Evolutionary conservation across 352 stramenopile species (phyloP).

Genomic region (Pythium vanterpoolii): DNA sequence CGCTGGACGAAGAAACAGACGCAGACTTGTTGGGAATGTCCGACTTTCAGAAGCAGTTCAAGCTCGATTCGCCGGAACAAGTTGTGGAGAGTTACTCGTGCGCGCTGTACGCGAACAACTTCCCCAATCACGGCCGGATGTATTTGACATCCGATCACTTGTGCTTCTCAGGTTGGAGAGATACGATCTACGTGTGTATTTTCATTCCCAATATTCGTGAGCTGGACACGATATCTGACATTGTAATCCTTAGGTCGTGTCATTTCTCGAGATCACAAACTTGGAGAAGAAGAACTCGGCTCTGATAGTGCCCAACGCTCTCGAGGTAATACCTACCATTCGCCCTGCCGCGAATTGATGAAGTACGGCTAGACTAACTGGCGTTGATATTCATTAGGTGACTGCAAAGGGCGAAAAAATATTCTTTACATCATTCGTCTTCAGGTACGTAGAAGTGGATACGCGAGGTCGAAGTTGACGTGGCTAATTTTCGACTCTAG

Average conservation of each 20-base stretch:
- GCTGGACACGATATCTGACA: not conserved
- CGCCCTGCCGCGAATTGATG: not conserved
- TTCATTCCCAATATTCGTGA: too few species aligned
- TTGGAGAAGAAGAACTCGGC: constrained; percentile 87
- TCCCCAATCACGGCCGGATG: constrained; percentile 75
- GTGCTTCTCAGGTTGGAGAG: constrained; percentile 81
- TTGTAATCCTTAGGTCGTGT: constrained; percentile 42
- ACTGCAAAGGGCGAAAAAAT: constrained; percentile 62
- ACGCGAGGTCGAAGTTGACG: not conserved
- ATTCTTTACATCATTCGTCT: constrained; percentile 85
- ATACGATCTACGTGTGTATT: constrained; percentile 68
- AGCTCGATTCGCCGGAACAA: constrained; percentile 68
- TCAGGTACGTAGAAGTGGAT: constrained; percentile 35
- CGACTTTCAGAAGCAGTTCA: constrained; percentile 84
- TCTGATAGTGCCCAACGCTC: constrained; percentile 81
- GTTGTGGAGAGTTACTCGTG: constrained; percentile 85
- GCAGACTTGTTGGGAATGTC: constrained; percentile 48
- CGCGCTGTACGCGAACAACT: constrained; percentile 75
- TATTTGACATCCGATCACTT: constrained; percentile 75
- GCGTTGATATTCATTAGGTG: constrained; percentile 30
- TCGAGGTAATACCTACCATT: constrained; percentile 47
- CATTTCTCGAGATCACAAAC: constrained; percentile 60
- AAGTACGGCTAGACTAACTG: not conserved
- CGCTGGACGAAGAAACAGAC: constrained; percentile 38
- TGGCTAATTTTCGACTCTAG: constrained; percentile 27